Evolutionary conservation across 768 basidiomycete species (phyloP), one percentile per base, ranked within the genome.

Genomic region (Tylopilus vinaceipallidus): DNA sequence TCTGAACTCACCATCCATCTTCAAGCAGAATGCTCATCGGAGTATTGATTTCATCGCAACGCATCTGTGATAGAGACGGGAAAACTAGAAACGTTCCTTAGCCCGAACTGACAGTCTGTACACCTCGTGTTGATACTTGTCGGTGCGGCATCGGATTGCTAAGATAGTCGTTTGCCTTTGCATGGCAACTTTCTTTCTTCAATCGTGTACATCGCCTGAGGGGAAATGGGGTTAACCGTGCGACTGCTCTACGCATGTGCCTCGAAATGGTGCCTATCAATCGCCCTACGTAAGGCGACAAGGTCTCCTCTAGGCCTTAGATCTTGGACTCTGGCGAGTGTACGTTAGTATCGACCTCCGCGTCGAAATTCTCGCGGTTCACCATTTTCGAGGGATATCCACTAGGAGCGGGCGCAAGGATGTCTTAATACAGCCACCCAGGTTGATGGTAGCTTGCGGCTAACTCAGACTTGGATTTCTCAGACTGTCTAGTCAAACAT

Each of bases 151-250:
- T 45, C 34, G 42, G 40, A 26, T 53, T 53, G 37, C 43, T 47
- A 45, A 54, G 55, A 59, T 49, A 39, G 24, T 42, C 47, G 39
- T 39, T 58, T 40, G 27, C 50, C 45, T 30, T n/a, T 35, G 32
- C 45, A 55, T 44, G 47, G 44, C 24, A 45, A 36, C 30, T 5
- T 45, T 26, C 30, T 5, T 45, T 26, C 27, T 34, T 30, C 27
- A 24, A 27, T 44, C 22, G 29, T 32, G 7, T 14, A 39, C 9
- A 27, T 27, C 22, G 19, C 23, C n/a, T n/a, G n/a, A n/a, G n/a
- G n/a, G n/a, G n/a, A n/a, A n/a, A n/a, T n/a, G n/a, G n/a, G n/a
- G n/a, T n/a, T n/a, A 9, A 26, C 11, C 24, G n/a, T 47, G 49
- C 38, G 30, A 37, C 35, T 29, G 23, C 37, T 22, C 37, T 14